Base-by-base conservation (phyloP, 495 filamentous ascomycete species). In the Delitschia confertaspora region DNA sequence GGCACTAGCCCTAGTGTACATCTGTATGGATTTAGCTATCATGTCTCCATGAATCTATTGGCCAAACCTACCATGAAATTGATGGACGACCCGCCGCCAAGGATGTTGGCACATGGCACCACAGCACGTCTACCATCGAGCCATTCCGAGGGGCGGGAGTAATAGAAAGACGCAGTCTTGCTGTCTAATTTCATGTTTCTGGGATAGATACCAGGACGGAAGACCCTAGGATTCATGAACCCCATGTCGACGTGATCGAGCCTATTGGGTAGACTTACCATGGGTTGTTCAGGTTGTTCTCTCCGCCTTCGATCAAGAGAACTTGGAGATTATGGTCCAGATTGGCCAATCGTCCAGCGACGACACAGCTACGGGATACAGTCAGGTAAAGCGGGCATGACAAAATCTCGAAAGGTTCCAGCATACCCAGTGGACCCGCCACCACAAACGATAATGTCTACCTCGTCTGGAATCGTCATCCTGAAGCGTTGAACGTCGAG, bases 91-190 rank as follows among this genome's bases (percentile, higher is more conserved):
- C 84, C 83, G 21, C 83, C 83, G 6, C 83, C 84, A 2, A 88
- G 69, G 26, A 91, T 68, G 47, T 88, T 77, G 21, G 82, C 84
- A 58, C 82, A 85, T 2, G 83, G 84, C 10, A 91, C 83, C 45
- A 88, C 73, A 11, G 83, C 81, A 47, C 74, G 72, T 20, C 83
- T 73, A 7, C 83, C 82, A 55, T 69, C 72, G 19, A 88, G 70
- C 64, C 76, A 78, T 62, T 85, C 75, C 0, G 81, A 85, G 4
- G 81, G 82, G 29, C 78, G 70, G 2, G 81, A 85, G 55, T 87
- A 71, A 56, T 91, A 91, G 65, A 88, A 88, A 0, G 80, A 80
- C 21, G 83, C 83, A n/a, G 83, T 87, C 65, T 86, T 87, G 29
- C 80, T 83, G 65, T 88, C 83, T 51, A 87, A 64, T 59, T 84